Evolutionary conservation across 2,329 filamentous ascomycete species (phyloP), one percentile per base, ranked within the genome.

Genomic region (Aspergillus ruber): DNA sequence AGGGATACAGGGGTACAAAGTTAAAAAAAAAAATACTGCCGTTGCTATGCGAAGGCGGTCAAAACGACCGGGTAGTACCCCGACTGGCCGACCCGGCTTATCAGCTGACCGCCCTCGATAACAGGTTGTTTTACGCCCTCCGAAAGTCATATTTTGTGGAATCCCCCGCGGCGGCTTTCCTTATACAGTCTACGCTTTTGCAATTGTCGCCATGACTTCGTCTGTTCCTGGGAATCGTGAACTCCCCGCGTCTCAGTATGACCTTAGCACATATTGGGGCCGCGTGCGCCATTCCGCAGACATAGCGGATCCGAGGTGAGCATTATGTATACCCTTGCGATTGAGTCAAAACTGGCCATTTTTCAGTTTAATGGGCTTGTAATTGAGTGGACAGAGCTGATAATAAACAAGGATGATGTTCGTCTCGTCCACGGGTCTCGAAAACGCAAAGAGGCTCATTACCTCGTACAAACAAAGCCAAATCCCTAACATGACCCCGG

Each of bases 291-390:
- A 98, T 74, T 84, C 90, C 15, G 85, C 88, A 51, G 84, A 90
- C 61, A 83, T 98, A 61, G 86, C 90, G 66, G 93, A 98, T 76
- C 93, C 93, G 58, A 93, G 90, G 91, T 97, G 78, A 83, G 87
- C 70, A 51, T 20, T 15, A 50, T 47, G 7, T 18, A 10, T 18
- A 10, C 25, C 9, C 10, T 29, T 29, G 25, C 25, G 25, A 29
- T 29, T 29, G 25, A 29, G 25, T 29, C 25, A 12, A 12, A 12
- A 12, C 12, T 29, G 25, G 25, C 25, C 25, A 3, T 29, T 29
- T 29, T 12, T 12, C 9, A n/a, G 33, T 18, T 18, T 6, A 36
- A 39, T 39, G 17, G 36, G 1, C 6, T 18, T 18, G n/a, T 15
- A 13, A 10, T 18, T 20, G 17, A 12, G 1, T 39, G 18, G 1